Conservation (phyloP, 2,329 filamentous ascomycete species). For the Fusarium poae region DNA sequence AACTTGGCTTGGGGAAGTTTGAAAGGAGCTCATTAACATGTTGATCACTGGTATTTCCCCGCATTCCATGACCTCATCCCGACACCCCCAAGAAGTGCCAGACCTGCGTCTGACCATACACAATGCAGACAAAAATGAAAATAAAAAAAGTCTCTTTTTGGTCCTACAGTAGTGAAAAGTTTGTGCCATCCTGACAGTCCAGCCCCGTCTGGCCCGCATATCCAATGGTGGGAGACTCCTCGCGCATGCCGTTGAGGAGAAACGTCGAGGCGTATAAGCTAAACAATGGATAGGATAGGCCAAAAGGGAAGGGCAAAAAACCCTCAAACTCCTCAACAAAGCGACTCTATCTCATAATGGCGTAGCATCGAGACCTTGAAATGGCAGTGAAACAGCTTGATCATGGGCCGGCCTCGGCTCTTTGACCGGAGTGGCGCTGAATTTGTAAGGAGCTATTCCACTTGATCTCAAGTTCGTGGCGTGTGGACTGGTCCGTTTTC, state of each 20-base stretch:
- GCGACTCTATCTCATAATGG: constrained; percentile 28
- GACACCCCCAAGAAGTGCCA: constrained; percentile 44
- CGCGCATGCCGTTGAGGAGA: constrained; percentile 36
- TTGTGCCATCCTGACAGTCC: constrained; percentile 14
- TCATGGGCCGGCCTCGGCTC: constrained; percentile 37
- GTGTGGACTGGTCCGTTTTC: constrained; percentile 30
- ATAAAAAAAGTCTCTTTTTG: constrained; percentile 15
- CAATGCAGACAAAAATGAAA: constrained; percentile 23
- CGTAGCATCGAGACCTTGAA: constrained; percentile 34
- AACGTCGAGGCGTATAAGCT: constrained; percentile 29
- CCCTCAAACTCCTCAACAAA: constrained; percentile 38
- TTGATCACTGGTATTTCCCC: constrained; percentile 48
- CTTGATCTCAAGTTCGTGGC: constrained; percentile 36
- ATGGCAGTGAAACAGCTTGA: constrained; percentile 41
- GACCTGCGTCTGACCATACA: constrained; percentile 44
- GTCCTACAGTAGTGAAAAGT: constrained; percentile 27
- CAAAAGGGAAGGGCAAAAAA: constrained; percentile 23
- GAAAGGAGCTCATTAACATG: constrained; percentile 23
- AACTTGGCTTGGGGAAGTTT: constrained; percentile 15
- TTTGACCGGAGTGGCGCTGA: constrained; percentile 34
- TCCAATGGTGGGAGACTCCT: constrained; percentile 22
- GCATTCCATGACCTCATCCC: constrained; percentile 55
- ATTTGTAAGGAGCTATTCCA: constrained; percentile 25
- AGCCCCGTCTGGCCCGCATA: background rate
- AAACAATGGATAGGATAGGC: constrained; percentile 10